Base-by-base conservation (phyloP, 2,329 filamentous ascomycete species). In the Nothophaeocryptopus gaeumannii region DNA sequence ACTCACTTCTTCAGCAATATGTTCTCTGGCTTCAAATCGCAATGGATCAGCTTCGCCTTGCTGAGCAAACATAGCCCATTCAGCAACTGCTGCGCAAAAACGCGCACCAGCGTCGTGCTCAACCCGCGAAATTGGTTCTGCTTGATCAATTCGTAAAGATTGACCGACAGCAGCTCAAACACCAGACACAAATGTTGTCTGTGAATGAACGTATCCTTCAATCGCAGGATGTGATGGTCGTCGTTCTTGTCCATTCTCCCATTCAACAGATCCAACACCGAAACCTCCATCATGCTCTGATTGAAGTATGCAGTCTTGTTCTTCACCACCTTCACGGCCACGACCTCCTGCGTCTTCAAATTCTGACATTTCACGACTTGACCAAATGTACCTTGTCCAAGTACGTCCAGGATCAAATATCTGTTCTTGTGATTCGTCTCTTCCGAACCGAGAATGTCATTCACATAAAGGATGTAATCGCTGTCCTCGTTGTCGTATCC, bases 201-300 rank as follows among this genome's bases (percentile, higher is more conserved):
- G 71, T 99, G 93, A 53, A 99, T 99, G 67, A 99, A 99, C 0
- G 93, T 99, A 65, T 99, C 93, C 69, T 96, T 96, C 38, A 99
- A 78, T 52, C 93, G 85, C 48, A 99, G 77, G 20, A 99, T 80
- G 70, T 99, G 93, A 64, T 99, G 93, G 63, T 99, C 93, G 65
- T 99, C 93, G 64, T 97, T 97, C 75, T 97, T 99, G 76, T 99
- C 93, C 66, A 97, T 90, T 69, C 96, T 95, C 58, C 90, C 96
- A 70, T 99, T 99, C 65, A 99, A 81, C 78, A 99, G 69, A 71
- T 99, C 93, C 50, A 99, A 78, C 16, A 99, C 93, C 1, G 93
- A 99, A 30, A 99, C 93, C 69, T 99, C 93, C 93, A 99, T 99
- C 93, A 99, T 99, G 71, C 93, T 97, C 72, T 99, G 93, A 68